phyloP scores from a whole-genome alignment of 1,139 yeast genomes.

The Candida buenavistaensis region DNA sequence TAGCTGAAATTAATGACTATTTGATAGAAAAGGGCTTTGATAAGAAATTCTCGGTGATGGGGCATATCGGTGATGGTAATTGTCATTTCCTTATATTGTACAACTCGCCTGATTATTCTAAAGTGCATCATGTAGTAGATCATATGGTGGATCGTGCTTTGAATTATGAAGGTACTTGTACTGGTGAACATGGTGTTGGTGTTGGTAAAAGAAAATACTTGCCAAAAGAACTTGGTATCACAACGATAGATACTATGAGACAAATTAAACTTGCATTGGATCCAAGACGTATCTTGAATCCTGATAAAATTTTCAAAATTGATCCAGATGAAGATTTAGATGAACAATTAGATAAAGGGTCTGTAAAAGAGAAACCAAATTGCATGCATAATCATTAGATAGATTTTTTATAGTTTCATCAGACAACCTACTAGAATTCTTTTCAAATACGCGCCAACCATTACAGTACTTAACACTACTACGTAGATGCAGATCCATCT shows the following conservation, averaged over 20 bases:
- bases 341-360: conserved; percentile 26
- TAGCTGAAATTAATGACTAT: conserved; percentile 51
- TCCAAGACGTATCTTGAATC: conserved; percentile 33
- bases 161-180: conserved; percentile 44
- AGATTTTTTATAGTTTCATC: no score
- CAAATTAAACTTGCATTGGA: conserved; percentile 31
- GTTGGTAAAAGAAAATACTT: conserved; percentile 44
- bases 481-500: no score
- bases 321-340: conserved; percentile 41
- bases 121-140: conserved; percentile 41
- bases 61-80: conserved; percentile 67
- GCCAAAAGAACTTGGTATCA: conserved; percentile 34
- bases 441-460: no score
- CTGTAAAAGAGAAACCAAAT: conserved; percentile 12
- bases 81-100: conserved; percentile 55
- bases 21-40: conserved; percentile 40
- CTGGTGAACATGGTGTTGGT: conserved; percentile 53
- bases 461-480: no score
- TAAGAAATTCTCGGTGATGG: conserved; percentile 49
- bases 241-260: conserved; percentile 45
- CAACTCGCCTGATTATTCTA: conserved; percentile 42
- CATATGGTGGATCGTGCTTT: conserved; percentile 52
- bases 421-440: no score
- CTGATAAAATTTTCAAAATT: conserved; percentile 36
- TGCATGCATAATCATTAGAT: conserved; percentile 14